Evolutionary conservation across 2,329 filamentous ascomycete species (phyloP), one percentile per base, ranked within the genome.

Genomic region (Curvularia verruculosa): DNA sequence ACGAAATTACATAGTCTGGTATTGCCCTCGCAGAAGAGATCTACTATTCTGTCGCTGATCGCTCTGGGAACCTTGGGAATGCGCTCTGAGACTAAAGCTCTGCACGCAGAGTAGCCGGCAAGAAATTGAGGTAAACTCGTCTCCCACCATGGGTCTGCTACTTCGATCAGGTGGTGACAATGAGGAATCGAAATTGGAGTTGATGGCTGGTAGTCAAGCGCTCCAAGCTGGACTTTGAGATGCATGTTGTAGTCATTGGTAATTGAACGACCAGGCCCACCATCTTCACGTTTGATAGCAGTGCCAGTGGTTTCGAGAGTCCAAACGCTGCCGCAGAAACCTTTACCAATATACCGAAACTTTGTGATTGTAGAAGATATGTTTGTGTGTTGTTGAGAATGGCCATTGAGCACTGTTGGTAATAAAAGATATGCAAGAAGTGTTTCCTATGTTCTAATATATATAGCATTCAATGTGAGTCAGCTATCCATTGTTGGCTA

Each of bases 241-340:
- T 66, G 58, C 56, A 61, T 66, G 26, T 51, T 57, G 54, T 61
- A 61, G 49, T 66, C 64, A 21, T 65, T 66, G 6, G 58, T 59
- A 45, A 66, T 13, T 0, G 64, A 66, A 10, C 64, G 56, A 28
- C 54, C 56, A 8, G 62, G 62, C 6, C 60, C 58, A 29, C 62
- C 62, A 37, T 66, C 62, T 60, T 66, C 64, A 29, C 64, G 60
- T 41, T 66, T 66, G 21, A 66, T 57, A 10, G 36, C 52, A 18
- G 41, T 26, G 18, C 44, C 36, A 28, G n/a, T 48, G 13, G 15
- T 37, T 37, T 64, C 59, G 19, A 61, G 54, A 26, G 61, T 47
- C 62, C 60, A 66, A 31, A 66, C 26, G 50, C 58, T 63, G 37
- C 58, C 64, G 54, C 64, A 66, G 31, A 61, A 65, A 0, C 62